A percentile compares a stretch with the other conserved stretches of the same genome.
These are phyloP conservation scores for Aethionema arabicum DNA, from an alignment of 345 rosid genomes.

Conservation along the genomic window DNA sequence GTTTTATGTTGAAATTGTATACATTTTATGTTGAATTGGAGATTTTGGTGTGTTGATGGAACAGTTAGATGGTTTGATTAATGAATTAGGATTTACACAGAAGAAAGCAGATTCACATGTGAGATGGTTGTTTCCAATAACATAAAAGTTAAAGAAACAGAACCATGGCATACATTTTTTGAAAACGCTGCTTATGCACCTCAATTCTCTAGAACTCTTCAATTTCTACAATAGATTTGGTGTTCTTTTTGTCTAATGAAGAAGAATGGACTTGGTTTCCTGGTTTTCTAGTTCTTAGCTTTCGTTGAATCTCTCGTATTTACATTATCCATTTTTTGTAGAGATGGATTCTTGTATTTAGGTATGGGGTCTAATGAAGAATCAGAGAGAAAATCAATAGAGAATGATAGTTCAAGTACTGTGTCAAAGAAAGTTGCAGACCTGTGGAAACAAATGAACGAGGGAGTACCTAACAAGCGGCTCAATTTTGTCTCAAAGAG, in stretches of 20 bases:
- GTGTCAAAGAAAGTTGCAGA: conserved; percentile 43
- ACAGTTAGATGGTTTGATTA: conserved; percentile 68
- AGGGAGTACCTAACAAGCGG: conserved; percentile 29
- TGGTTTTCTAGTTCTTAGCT: no score
- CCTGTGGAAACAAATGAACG: conserved; percentile 38
- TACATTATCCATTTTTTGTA: not conserved
- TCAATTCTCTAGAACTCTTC: no score
- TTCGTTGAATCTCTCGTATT: no score
- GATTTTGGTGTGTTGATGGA: conserved; percentile 10
- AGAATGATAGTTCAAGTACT: conserved; percentile 32
- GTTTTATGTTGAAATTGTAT: no score
- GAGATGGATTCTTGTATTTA: conserved; percentile 43
- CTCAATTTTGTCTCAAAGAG: conserved; percentile 30
- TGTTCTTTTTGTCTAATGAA: no score
- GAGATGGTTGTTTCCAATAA: conserved; percentile 23
- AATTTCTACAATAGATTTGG: no score
- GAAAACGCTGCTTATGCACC: no score
- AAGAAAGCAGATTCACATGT: conserved; percentile 89
- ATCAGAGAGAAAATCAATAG: not conserved
- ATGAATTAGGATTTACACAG: conserved; percentile 78
- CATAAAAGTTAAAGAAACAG: no score
- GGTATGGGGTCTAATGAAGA: conserved; percentile 34
- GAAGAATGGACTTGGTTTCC: no score
- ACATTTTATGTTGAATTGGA: no score
- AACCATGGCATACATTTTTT: no score